These are phyloP conservation scores for Hortiboletus campestris DNA, from an alignment of 768 basidiomycete species.

Conservation along the genomic window DNA sequence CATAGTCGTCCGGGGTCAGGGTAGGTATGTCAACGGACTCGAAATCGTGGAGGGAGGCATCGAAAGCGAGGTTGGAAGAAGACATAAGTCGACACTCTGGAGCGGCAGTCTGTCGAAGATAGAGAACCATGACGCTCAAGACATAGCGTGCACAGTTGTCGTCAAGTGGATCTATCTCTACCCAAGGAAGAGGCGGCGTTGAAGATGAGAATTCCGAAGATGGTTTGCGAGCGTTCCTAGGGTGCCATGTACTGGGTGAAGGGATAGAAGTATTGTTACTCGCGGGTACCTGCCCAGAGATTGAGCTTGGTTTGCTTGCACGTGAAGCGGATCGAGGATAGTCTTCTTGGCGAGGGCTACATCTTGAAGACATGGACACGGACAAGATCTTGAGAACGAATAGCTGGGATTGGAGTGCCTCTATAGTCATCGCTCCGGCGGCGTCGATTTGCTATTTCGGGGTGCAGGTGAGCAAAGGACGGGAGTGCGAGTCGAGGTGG, in stretches of 20 bases:
- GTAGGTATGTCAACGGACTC: slow-evolving; percentile 51
- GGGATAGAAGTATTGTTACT: slow-evolving; percentile 37
- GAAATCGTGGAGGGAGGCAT: slow-evolving; percentile 69
- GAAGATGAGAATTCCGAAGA: slow-evolving; percentile 41
- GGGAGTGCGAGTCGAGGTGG: not conserved
- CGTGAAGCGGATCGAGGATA: slow-evolving; percentile 42
- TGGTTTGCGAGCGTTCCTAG: slow-evolving; percentile 34
- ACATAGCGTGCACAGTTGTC: slow-evolving; percentile 81
- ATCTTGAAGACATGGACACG: slow-evolving; percentile 74
- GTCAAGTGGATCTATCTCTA: slow-evolving; percentile 73
- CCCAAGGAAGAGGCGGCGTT: slow-evolving; percentile 41
- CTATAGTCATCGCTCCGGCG: slow-evolving; percentile 54
- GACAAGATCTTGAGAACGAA: slow-evolving; percentile 82
- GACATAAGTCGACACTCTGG: slow-evolving; percentile 56
- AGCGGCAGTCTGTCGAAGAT: slow-evolving; percentile 68
- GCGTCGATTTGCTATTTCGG: slow-evolving; percentile 50
- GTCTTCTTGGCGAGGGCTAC: slow-evolving; percentile 49
- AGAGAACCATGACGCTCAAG: slow-evolving; percentile 78
- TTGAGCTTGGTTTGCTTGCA: slow-evolving; percentile 36
- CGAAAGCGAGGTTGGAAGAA: slow-evolving; percentile 58
- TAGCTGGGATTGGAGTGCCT: slow-evolving; percentile 82
- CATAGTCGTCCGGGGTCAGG: slow-evolving; percentile 18
- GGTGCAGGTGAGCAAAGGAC: slow-evolving; percentile 12
- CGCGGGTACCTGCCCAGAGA: slow-evolving; percentile 29
- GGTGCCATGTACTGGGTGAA: slow-evolving; percentile 24